These are phyloP conservation scores for Beauveria bassiana DNA, from an alignment of 2,329 filamentous ascomycete genomes.

Conservation along the genomic window DNA sequence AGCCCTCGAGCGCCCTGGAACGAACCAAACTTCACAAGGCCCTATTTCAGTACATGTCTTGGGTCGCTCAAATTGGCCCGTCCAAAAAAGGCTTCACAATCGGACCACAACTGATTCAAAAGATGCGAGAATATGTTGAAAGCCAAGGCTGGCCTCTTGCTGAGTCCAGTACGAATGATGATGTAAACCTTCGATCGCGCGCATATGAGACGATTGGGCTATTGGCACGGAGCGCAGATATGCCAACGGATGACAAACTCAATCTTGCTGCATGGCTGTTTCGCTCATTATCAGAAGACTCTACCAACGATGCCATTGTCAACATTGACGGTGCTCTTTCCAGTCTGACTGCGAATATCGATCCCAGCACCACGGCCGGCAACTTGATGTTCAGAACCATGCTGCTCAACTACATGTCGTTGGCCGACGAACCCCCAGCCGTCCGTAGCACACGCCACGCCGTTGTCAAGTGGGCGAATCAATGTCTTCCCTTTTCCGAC, in stretches of 20 bases:
- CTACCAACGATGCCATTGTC: slow-evolving; percentile 66
- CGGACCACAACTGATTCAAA: slow-evolving; percentile 58
- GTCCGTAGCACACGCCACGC: slow-evolving; percentile 74
- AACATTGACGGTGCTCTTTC: slow-evolving; percentile 87
- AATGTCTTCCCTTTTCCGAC: slow-evolving; percentile 74
- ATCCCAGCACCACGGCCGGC: slow-evolving; percentile 23
- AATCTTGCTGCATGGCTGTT: slow-evolving; percentile 68
- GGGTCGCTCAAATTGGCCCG: slow-evolving; percentile 70
- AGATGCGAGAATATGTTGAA: slow-evolving; percentile 66
- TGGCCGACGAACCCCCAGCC: slow-evolving; percentile 39
- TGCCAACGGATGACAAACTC: slow-evolving; percentile 45
- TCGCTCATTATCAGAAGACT: slow-evolving; percentile 71
- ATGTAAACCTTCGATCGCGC: slow-evolving; percentile 62
- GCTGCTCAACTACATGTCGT: slow-evolving; percentile 60
- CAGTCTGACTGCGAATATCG: slow-evolving; percentile 51
- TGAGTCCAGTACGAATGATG: slow-evolving; percentile 48
- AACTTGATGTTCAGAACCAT: slow-evolving; percentile 38
- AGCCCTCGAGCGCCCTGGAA: slow-evolving; percentile 55
- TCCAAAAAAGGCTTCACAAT: slow-evolving; percentile 52
- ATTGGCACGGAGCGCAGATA: slow-evolving; percentile 57
- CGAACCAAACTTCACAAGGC: slow-evolving; percentile 72
- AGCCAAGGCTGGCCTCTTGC: slow-evolving; percentile 76
- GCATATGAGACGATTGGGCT: slow-evolving; percentile 90
- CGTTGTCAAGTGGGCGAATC: slow-evolving; percentile 81
- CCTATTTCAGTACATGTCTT: slow-evolving; percentile 79